These are phyloP conservation scores for Podospora anserina DNA, from an alignment of 495 filamentous ascomycete species.

Conservation along the genomic window DNA sequence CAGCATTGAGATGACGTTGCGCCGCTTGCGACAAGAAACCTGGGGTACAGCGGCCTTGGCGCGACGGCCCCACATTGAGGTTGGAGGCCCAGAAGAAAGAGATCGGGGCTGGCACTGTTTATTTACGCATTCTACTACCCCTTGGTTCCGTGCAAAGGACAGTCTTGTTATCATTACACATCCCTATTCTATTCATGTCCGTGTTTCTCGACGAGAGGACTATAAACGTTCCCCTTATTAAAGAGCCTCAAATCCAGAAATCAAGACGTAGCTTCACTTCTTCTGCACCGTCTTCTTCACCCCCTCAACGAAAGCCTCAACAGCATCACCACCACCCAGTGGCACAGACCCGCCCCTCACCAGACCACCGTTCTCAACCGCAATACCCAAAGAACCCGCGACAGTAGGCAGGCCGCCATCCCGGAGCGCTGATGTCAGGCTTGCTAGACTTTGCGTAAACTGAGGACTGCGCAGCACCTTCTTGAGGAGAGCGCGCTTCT, in stretches of 20 bases:
- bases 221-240: background rate
- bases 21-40: background rate
- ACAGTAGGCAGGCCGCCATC: conserved; percentile 92
- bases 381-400: conserved; percentile 76
- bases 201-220: background rate
- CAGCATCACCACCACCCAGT: conserved; percentile 81
- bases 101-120: background rate
- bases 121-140: background rate
- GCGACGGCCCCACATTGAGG: background rate
- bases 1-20: conserved; percentile 14
- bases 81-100: background rate
- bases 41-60: background rate
- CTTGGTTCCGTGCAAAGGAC: background rate
- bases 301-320: conserved; percentile 86
- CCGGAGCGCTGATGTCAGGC: conserved; percentile 79
- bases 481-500: conserved; percentile 79
- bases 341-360: conserved; percentile 71
- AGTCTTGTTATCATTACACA: background rate
- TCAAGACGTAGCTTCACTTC: conserved; percentile 22
- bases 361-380: conserved; percentile 77
- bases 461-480: conserved; percentile 88
- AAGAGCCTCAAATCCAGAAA: background rate
- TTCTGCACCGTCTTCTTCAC: conserved; percentile 73
- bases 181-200: background rate
- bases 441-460: conserved; percentile 79